Percentiles rank a stretch among this genome's conserved stretches.
Evolutionary conservation across 2,329 filamentous ascomycete genomes (phyloP).

Genomic region (Raffaelea arxii): DNA sequence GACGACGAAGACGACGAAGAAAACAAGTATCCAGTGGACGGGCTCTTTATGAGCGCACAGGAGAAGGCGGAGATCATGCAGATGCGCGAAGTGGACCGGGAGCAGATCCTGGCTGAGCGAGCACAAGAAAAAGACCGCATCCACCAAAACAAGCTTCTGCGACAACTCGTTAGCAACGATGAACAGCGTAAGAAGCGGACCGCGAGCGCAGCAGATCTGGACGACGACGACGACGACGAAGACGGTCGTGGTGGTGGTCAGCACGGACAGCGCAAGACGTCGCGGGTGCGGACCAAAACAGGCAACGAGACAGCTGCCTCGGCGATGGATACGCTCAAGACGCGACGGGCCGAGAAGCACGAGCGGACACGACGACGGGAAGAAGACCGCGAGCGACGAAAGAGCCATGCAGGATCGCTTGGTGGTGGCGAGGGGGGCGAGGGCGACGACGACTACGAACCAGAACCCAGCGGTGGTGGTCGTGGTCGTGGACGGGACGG

Average conservation of each 20-base stretch:
- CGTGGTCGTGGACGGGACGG: slow-evolving; percentile 28
- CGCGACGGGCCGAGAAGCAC: slow-evolving; percentile 53
- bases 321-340: slow-evolving; percentile 62
- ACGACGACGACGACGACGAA: slow-evolving; percentile 70
- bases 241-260: no score
- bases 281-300: slow-evolving; percentile 59
- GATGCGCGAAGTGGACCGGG: slow-evolving; percentile 83
- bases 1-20: slow-evolving; percentile 41
- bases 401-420: slow-evolving; percentile 32
- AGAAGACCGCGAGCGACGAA: slow-evolving; percentile 51
- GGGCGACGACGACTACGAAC: slow-evolving; percentile 41
- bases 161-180: slow-evolving; percentile 60
- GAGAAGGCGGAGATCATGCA: slow-evolving; percentile 74
- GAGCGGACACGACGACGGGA: slow-evolving; percentile 54
- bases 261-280: slow-evolving; percentile 67
- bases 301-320: slow-evolving; percentile 59
- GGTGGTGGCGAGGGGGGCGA: slow-evolving; percentile 13
- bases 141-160: slow-evolving; percentile 72
- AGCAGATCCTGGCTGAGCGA: slow-evolving; percentile 82
- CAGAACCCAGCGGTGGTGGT: slow-evolving; percentile 15
- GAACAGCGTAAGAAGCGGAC: slow-evolving; percentile 69
- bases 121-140: slow-evolving; percentile 72
- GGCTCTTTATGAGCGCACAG: slow-evolving; percentile 64
- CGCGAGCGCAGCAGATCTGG: slow-evolving; percentile 66
- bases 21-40: slow-evolving; percentile 75